phyloP scores from a whole-genome alignment of 73 alveolate genomes.

The Paramecium tetraurelia region DNA sequence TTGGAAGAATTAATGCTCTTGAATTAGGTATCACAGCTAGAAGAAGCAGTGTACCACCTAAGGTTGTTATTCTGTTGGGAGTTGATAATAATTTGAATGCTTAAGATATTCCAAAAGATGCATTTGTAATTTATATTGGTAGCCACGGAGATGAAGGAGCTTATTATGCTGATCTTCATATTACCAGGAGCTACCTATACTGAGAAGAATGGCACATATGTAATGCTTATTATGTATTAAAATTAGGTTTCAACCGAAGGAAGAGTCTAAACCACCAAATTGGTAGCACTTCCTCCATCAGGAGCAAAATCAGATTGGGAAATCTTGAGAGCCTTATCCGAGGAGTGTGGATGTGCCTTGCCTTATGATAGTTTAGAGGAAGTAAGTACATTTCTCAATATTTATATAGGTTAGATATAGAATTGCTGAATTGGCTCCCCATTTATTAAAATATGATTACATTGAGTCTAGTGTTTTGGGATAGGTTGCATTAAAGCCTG shows the following conservation, averaged over 20 bases:
- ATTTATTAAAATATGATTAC: constrained; percentile 79
- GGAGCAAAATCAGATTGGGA: constrained; percentile 89
- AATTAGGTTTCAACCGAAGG: constrained; percentile 80
- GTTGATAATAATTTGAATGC: constrained; percentile 82
- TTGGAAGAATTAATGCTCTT: constrained; percentile 81
- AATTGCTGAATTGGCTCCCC: constrained; percentile 92
- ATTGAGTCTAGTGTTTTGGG: constrained; percentile 80
- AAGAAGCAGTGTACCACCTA: constrained; percentile 62
- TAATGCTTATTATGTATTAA: not conserved
- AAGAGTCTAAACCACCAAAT: constrained; percentile 77
- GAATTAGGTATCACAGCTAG: constrained; percentile 84
- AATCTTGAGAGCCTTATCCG: constrained; percentile 88
- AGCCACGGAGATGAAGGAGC: constrained; percentile 96
- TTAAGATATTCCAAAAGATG: constrained; percentile 88
- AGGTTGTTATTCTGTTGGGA: constrained; percentile 79
- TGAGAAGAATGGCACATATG: constrained; percentile 84
- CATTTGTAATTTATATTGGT: constrained; percentile 86
- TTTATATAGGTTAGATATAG: constrained; percentile 68
- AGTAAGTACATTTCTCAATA: no score
- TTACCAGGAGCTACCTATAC: constrained; percentile 90
- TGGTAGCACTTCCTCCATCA: constrained; percentile 79
- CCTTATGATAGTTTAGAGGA: constrained; percentile 87
- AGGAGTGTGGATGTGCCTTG: constrained; percentile 77
- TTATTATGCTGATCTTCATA: constrained; percentile 82
- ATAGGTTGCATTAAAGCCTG: constrained; percentile 62